Base-by-base conservation (phyloP, 805 yeast species). In the Lipomyces yamadae region DNA sequence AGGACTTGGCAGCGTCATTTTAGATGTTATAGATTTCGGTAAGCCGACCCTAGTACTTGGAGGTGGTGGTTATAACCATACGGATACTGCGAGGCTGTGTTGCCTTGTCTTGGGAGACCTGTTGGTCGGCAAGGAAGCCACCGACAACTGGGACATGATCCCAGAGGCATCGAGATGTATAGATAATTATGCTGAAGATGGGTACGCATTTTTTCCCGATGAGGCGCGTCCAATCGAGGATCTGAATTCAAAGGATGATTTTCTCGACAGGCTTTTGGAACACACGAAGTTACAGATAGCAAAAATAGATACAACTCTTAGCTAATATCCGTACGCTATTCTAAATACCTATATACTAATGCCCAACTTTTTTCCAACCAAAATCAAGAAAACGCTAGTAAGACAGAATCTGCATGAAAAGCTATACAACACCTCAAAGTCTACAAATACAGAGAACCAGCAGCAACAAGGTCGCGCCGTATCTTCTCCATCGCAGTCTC, bases 381-480 rank as follows among this genome's bases (percentile, higher is more conserved):
- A 30, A 7, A 29, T 37, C 52, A 24, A 24, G 24, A 24, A 24
- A 24, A 24, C 29, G n/a, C 34, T 35, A n/a, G 29, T 10, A 42
- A 58, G 30, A 48, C 37, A 37, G 13, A 29, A 57, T 7, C 15
- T 15, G 37, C 53, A 50, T 33, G 52, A 11, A 34, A 18, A 24
- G 6, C 18, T 7, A 56, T 39, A 32, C 15, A 15, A 13, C 29
- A 32, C 18, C 24, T 24, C 2, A 66, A 62, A 67, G 4, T 24
- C 29, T 78, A 80, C 68, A 87, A 76, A 78, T 95, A 95, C 81
- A 95, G 83, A 3, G 98, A 92, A 34, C 97, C 97, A 32, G 98
- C 98, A 72, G 97, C 89, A 62, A 95, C 98, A 71, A 95, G 90
- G 78, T 72, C 74, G 80, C 99, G 90, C 76, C 93, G 97, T 66